phyloP scores from a whole-genome alignment of 352 stramenopile genomes.

The Pythium inflatum region DNA sequence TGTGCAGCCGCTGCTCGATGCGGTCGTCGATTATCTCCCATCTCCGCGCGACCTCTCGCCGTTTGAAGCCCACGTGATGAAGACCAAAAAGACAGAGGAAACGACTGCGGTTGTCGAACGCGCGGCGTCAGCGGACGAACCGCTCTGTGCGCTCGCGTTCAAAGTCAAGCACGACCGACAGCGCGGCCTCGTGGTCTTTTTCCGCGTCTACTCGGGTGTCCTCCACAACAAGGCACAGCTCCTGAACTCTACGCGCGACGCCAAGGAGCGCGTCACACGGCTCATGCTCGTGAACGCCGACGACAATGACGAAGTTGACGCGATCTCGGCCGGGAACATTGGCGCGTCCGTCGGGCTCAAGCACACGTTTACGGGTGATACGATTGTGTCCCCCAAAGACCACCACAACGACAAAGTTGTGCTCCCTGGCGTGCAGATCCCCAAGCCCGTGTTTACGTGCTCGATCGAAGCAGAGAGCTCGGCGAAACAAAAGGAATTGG shows the following conservation, averaged over 20 bases:
- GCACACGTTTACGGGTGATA: constrained; percentile 92
- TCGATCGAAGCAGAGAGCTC: constrained; percentile 89
- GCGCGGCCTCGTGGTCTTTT: constrained; percentile 88
- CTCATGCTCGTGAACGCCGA: constrained; percentile 92
- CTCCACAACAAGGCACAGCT: constrained; percentile 83
- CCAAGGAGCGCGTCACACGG: constrained; percentile 66
- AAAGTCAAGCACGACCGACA: constrained; percentile 83
- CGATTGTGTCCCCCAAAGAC: constrained; percentile 85
- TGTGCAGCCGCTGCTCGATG: constrained; percentile 98
- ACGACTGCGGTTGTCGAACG: constrained; percentile 34
- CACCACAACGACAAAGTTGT: constrained; percentile 39
- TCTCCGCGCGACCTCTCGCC: constrained; percentile 89
- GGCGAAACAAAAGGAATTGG: constrained; percentile 86
- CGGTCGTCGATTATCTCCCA: constrained; percentile 97
- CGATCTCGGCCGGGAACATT: constrained; percentile 89
- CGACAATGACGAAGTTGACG: constrained; percentile 86
- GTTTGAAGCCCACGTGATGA: constrained; percentile 59
- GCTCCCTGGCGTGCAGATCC: constrained; percentile 68
- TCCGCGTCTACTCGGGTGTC: constrained; percentile 93
- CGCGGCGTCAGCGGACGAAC: constrained; percentile 48
- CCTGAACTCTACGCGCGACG: constrained; percentile 67
- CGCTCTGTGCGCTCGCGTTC: constrained; percentile 65
- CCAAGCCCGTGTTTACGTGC: constrained; percentile 90
- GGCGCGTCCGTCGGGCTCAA: constrained; percentile 93
- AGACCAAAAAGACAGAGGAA: constrained; percentile 46